Evolutionary conservation across 441 rosid species (phyloP).

Genomic region (Populus hybrid): DNA sequence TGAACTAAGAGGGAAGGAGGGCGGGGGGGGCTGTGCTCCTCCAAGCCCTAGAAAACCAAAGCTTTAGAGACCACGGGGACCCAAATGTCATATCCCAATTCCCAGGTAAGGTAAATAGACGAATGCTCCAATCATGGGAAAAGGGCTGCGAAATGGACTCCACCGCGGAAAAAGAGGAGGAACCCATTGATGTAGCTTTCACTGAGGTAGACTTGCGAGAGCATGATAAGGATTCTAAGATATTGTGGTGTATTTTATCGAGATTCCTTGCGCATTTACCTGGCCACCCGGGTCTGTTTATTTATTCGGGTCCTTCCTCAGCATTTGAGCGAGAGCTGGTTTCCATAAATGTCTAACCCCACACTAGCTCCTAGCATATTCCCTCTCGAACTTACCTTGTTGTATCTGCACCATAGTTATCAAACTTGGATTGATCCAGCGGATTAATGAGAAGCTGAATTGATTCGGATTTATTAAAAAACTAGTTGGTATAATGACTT

Average conservation of each 20-base stretch:
- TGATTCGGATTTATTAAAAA: no score
- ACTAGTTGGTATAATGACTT: no score
- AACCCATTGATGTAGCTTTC: constrained; percentile 6
- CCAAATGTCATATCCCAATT: background rate
- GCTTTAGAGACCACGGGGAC: background rate
- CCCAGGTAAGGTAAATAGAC: background rate
- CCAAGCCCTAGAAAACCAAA: constrained; percentile 4
- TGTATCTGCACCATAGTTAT: no score
- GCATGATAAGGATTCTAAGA: constrained; percentile 23
- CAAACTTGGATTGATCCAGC: no score
- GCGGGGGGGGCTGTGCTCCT: constrained; percentile 5
- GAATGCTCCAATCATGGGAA: constrained; percentile 4
- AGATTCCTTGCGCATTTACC: constrained; percentile 20
- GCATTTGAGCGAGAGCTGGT: background rate
- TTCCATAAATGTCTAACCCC: no score
- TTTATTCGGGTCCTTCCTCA: background rate
- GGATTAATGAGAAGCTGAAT: no score
- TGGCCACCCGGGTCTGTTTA: background rate
- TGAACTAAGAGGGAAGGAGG: background rate
- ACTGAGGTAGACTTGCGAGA: constrained; percentile 6
- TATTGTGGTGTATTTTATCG: background rate
- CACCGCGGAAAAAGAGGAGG: background rate
- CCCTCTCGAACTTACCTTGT: no score
- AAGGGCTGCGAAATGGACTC: constrained; percentile 5
- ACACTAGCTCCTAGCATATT: no score